A percentile compares a stretch with the other conserved stretches of the same genome.
Evolutionary conservation across 2,329 filamentous ascomycete genomes (phyloP).

Genomic region (Clonostachys chloroleuca): DNA sequence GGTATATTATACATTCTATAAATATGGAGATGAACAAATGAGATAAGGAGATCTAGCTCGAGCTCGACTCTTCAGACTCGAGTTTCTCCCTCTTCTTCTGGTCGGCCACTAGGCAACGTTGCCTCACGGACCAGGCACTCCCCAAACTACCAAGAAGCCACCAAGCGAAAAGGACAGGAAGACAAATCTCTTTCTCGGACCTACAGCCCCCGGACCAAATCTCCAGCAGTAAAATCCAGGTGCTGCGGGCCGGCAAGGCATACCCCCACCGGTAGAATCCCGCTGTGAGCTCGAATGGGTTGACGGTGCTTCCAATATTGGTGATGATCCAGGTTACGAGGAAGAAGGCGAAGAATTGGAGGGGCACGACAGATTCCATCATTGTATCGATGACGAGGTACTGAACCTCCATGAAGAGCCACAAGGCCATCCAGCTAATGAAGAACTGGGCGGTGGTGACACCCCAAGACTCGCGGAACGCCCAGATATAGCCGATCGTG

Average conservation of each 20-base stretch:
- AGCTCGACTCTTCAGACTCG: too few species aligned
- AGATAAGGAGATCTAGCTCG: too few species aligned
- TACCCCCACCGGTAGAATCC: constrained; percentile 33
- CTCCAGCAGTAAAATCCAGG: constrained; percentile 27
- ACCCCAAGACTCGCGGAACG: constrained; percentile 32
- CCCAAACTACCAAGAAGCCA: constrained; percentile 21
- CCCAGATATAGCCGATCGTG: constrained; percentile 35
- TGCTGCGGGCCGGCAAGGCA: constrained; percentile 23
- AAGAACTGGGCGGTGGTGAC: constrained; percentile 21
- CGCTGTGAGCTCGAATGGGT: constrained; percentile 27
- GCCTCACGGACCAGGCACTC: constrained; percentile 13
- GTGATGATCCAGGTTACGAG: constrained; percentile 34
- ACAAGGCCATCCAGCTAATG: constrained; percentile 20
- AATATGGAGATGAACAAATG: too few species aligned
- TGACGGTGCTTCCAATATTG: constrained; percentile 28
- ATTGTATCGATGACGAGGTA: constrained; percentile 32
- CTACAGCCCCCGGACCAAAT: constrained; percentile 34
- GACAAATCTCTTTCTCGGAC: constrained; percentile 25
- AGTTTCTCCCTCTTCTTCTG: too few species aligned
- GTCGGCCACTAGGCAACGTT: constrained; percentile 4
- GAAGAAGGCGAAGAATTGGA: constrained; percentile 31
- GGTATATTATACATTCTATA: too few species aligned
- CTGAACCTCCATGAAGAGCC: constrained; percentile 35
- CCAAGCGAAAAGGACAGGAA: constrained; percentile 36
- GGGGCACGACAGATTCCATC: constrained; percentile 17